These are phyloP conservation scores for Chlorella sp. DNA, from an alignment of 139 green algal species.

Conservation along the genomic window DNA sequence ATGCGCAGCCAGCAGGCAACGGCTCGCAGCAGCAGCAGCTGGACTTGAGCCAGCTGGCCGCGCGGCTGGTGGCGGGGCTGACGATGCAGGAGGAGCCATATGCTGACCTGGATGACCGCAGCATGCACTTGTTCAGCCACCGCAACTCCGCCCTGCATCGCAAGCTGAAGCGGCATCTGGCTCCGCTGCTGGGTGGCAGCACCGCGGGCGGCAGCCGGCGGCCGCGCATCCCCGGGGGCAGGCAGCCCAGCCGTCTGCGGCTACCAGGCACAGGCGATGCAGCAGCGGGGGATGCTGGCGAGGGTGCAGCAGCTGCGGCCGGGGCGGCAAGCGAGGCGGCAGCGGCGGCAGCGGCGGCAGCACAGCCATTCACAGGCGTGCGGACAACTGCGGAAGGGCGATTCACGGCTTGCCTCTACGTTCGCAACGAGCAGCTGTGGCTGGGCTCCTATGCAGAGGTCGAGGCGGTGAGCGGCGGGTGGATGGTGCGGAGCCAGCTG, in stretches of 20 bases:
- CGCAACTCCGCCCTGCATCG: no score
- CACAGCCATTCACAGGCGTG: background rate
- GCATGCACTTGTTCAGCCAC: background rate
- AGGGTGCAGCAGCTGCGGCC: background rate
- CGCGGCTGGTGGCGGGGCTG: conserved; percentile 9
- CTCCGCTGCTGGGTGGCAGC: no score
- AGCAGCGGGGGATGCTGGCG: no score
- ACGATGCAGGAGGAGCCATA: no score
- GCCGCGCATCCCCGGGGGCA: background rate
- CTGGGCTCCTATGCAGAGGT: background rate
- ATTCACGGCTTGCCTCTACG: background rate
- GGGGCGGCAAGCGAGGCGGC: background rate
- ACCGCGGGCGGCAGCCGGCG: no score
- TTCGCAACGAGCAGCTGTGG: background rate
- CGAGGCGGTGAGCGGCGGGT: background rate
- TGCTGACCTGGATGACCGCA: background rate
- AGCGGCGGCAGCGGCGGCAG: background rate
- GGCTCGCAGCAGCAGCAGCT: background rate
- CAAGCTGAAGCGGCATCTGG: no score
- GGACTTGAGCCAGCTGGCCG: background rate
- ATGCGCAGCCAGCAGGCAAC: background rate
- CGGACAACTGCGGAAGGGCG: background rate
- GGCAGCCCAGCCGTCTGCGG: background rate
- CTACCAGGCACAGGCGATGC: background rate
- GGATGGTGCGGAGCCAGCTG: no score